These are phyloP conservation scores for Pilobolus umbonatus DNA, from an alignment of 192 early-diverging fungal genomes.

Conservation along the genomic window DNA sequence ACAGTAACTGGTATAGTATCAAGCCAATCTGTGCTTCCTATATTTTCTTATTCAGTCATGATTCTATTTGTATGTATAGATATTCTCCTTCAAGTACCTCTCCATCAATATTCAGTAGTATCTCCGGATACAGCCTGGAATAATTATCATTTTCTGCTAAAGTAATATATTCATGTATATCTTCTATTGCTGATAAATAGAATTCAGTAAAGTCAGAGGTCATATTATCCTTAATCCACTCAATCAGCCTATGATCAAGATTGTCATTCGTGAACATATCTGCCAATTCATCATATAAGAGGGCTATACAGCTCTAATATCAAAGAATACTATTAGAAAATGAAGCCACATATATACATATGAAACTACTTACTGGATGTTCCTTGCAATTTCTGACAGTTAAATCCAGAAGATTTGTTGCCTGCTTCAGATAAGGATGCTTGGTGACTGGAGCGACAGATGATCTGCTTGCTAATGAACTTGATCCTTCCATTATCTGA, in stretches of 20 bases:
- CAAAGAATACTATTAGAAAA: background rate
- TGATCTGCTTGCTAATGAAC: slow-evolving; percentile 14
- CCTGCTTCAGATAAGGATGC: slow-evolving; percentile 45
- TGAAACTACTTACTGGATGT: slow-evolving; percentile 34
- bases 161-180: slow-evolving; percentile 19
- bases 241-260: slow-evolving; percentile 50
- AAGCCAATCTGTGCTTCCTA: slow-evolving; percentile 5
- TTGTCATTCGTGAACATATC: slow-evolving; percentile 49
- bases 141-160: slow-evolving; percentile 16
- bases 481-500: slow-evolving; percentile 9
- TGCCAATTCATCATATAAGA: slow-evolving; percentile 71
- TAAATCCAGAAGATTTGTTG: slow-evolving; percentile 55
- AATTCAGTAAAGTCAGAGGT: slow-evolving; percentile 54
- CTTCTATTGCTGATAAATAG: slow-evolving; percentile 43
- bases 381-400: slow-evolving; percentile 36
- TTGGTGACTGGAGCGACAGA: background rate
- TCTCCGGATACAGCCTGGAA: slow-evolving; percentile 27
- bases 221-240: slow-evolving; percentile 66
- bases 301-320: slow-evolving; percentile 58
- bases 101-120: slow-evolving; percentile 45
- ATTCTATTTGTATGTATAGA: background rate
- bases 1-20: slow-evolving; percentile 6
- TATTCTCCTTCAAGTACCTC: slow-evolving; percentile 25
- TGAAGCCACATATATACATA: background rate
- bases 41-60: background rate